Percentiles rank a stretch among this genome's conserved stretches.
These are phyloP conservation scores for Ophiostoma himal-ulmi DNA, from an alignment of 2,329 filamentous ascomycete genomes.

Conservation along the genomic window DNA sequence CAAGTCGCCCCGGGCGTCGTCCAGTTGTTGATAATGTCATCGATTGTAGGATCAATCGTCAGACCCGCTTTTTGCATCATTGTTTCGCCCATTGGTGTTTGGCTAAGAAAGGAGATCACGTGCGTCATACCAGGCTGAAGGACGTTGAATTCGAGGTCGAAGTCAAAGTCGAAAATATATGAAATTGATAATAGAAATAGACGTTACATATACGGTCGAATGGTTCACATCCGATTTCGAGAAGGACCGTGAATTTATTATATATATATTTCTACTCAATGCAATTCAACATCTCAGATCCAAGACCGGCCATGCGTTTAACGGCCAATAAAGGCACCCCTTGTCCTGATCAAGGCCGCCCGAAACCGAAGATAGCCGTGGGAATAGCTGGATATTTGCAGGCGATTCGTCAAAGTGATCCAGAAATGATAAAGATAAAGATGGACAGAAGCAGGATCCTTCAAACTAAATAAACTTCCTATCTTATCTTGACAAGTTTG, in stretches of 20 bases:
- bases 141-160: not conserved
- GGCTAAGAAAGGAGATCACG: not conserved
- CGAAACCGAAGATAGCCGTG: conserved; percentile 6
- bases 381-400: not conserved
- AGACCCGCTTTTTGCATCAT: conserved; percentile 14
- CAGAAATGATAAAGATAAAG: not conserved
- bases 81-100: conserved; percentile 2
- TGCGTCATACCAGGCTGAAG: not conserved
- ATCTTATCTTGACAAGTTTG: not conserved
- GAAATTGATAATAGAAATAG: not conserved
- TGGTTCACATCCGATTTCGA: not conserved
- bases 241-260: not conserved
- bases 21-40: conserved; percentile 11
- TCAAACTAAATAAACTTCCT: not conserved
- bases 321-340: not conserved
- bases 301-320: not conserved
- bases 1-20: conserved; percentile 7
- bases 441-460: not conserved
- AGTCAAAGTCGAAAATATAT: not conserved
- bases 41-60: conserved; percentile 2
- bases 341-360: not conserved
- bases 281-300: not conserved
- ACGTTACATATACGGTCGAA: not conserved
- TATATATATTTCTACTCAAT: not conserved
- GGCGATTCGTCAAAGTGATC: not conserved